Conservation (phyloP, 768 basidiomycete genomes). For the Podaxis mareebaensis region DNA sequence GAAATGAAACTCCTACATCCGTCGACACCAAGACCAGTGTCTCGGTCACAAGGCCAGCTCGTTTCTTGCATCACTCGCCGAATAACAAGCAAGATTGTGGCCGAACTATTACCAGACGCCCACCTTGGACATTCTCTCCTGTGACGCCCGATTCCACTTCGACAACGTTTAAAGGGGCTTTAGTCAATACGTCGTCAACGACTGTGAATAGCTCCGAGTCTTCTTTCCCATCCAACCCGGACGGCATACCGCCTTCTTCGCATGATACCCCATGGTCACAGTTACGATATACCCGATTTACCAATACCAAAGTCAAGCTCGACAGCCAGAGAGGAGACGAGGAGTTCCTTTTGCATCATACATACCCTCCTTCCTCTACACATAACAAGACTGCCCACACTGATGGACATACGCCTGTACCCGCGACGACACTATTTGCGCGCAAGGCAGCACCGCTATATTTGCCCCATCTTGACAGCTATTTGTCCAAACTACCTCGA, state of each 20-base stretch:
- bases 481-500: constrained; percentile 48
- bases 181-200: not conserved
- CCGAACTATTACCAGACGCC: not conserved
- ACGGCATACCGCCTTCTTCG: not conserved
- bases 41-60: constrained; percentile 24
- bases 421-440: constrained; percentile 58
- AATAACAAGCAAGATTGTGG: not conserved
- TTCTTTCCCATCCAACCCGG: not conserved
- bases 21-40: not conserved
- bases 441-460: constrained; percentile 58
- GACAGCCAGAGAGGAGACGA: constrained; percentile 19
- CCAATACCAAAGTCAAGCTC: constrained; percentile 10
- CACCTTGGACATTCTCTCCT: not conserved
- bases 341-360: constrained; percentile 20
- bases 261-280: not conserved
- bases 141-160: not conserved
- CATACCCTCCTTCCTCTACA: constrained; percentile 22
- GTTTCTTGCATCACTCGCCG: constrained; percentile 24
- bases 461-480: constrained; percentile 61
- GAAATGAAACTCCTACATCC: constrained; percentile 3
- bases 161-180: not conserved
- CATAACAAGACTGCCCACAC: not conserved
- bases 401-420: constrained; percentile 43
- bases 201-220: not conserved
- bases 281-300: constrained; percentile 1